Percentiles rank a stretch among this genome's conserved stretches.
Conservation (phyloP, 768 basidiomycete species). For the Neoboletus brunneissimus region DNA sequence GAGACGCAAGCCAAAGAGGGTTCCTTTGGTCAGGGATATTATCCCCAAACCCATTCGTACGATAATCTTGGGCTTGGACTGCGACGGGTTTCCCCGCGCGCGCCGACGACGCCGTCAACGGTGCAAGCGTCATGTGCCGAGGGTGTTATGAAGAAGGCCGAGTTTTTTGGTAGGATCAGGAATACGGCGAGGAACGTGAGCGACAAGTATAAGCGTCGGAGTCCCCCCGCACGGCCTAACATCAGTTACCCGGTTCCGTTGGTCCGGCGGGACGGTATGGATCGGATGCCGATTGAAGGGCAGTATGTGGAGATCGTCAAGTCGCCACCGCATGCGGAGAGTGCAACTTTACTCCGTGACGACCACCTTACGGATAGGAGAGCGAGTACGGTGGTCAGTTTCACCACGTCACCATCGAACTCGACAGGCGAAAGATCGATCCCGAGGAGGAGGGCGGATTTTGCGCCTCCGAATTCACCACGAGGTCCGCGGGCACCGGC, state of each 20-base stretch:
- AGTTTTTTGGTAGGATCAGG: conserved; percentile 62
- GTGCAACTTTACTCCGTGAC: conserved; percentile 43
- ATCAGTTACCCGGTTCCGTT: conserved; percentile 61
- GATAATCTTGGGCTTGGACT: conserved; percentile 44
- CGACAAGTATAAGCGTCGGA: conserved; percentile 47
- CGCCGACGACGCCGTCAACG: conserved; percentile 39
- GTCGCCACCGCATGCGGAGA: conserved; percentile 15
- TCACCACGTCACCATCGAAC: conserved; percentile 55
- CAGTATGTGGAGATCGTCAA: conserved; percentile 34
- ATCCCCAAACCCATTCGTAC: conserved; percentile 19
- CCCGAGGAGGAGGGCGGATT: conserved; percentile 66
- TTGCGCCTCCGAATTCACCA: conserved; percentile 56
- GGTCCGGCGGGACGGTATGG: conserved; percentile 16
- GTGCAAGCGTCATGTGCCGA: conserved; percentile 38
- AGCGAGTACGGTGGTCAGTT: conserved; percentile 45
- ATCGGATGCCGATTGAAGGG: conserved; percentile 29
- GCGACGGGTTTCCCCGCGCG: conserved; percentile 47
- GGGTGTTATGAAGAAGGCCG: conserved; percentile 64
- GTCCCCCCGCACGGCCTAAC: conserved; percentile 41
- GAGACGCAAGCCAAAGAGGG: conserved; percentile 24
- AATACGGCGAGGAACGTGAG: conserved; percentile 69
- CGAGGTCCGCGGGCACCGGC: conserved; percentile 31
- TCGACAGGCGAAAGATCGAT: conserved; percentile 66
- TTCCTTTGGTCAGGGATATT: conserved; percentile 13
- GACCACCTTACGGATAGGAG: conserved; percentile 27